Percentiles rank a stretch among this genome's conserved stretches.
Evolutionary conservation across 2,329 filamentous ascomycete species (phyloP).

Genomic region (Neoscytalidium dimidiatum): DNA sequence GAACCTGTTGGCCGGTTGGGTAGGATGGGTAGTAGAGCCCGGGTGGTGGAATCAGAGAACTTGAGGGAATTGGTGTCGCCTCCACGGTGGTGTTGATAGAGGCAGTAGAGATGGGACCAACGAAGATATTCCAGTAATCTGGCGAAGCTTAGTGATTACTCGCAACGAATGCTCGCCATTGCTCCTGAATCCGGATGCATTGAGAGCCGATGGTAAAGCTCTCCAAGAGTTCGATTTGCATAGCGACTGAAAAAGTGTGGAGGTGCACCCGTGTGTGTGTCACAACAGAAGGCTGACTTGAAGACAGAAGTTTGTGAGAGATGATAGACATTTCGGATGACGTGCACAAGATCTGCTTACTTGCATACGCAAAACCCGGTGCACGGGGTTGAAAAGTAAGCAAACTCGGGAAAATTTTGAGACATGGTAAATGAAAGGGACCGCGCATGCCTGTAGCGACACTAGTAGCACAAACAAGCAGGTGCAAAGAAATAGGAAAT

Average conservation of each 20-base stretch:
- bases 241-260: neutral
- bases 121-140: conserved; percentile 27
- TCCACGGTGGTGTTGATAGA: conserved; percentile 27
- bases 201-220: neutral
- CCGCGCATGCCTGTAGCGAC: neutral
- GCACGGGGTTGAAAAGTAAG: neutral
- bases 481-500: neutral
- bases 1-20: conserved; percentile 33
- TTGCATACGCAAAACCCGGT: neutral
- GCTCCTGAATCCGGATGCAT: neutral
- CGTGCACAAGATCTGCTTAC: neutral
- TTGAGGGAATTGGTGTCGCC: conserved; percentile 34
- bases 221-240: neutral
- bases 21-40: conserved; percentile 34
- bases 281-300: neutral
- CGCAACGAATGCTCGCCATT: neutral
- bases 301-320: conserved; percentile 20
- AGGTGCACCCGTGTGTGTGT: conserved; percentile 29
- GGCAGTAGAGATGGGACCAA: conserved; percentile 25
- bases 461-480: neutral
- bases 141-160: neutral
- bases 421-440: conserved; percentile 15
- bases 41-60: conserved; percentile 35
- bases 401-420: neutral
- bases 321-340: neutral